Evolutionary conservation across 225 moss, liverwort and hornwort species (phyloP).

Genomic region (Bryum argenteum): DNA sequence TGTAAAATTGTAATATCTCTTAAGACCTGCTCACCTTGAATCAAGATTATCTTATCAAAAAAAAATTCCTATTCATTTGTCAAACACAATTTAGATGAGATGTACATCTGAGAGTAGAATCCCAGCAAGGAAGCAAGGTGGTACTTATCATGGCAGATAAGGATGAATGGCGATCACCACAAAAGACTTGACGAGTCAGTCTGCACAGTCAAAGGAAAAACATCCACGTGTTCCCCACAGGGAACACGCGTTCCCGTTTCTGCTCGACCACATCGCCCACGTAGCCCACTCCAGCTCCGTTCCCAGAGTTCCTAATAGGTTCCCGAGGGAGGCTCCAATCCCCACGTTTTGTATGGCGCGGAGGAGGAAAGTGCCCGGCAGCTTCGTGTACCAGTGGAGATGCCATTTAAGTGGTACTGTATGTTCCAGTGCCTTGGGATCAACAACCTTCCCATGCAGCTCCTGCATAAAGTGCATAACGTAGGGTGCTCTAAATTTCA

Average conservation of each 20-base stretch:
- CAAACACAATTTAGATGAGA: too few species aligned
- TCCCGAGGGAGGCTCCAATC: not conserved
- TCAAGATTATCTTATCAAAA: too few species aligned
- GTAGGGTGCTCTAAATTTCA: too few species aligned
- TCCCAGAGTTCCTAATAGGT: not conserved
- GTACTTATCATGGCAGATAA: slow-evolving; percentile 16
- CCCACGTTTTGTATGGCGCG: not conserved
- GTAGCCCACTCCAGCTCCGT: not conserved
- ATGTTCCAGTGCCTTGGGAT: too few species aligned
- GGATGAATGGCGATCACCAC: slow-evolving; percentile 19
- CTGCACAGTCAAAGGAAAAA: not conserved
- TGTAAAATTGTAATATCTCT: too few species aligned
- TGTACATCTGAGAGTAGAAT: not conserved
- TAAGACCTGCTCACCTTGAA: too few species aligned
- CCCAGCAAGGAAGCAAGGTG: not conserved
- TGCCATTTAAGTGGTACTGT: not conserved
- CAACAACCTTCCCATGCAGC: not conserved
- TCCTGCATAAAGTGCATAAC: not conserved
- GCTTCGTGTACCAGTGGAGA: not conserved
- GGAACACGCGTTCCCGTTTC: not conserved
- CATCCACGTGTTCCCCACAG: not conserved
- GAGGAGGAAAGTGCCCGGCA: not conserved
- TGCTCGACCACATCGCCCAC: not conserved
- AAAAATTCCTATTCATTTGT: too few species aligned
- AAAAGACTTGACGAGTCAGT: not conserved